Evolutionary conservation across 2,329 filamentous ascomycete species (phyloP).

Genomic region (Cordyceps tenuipes): DNA sequence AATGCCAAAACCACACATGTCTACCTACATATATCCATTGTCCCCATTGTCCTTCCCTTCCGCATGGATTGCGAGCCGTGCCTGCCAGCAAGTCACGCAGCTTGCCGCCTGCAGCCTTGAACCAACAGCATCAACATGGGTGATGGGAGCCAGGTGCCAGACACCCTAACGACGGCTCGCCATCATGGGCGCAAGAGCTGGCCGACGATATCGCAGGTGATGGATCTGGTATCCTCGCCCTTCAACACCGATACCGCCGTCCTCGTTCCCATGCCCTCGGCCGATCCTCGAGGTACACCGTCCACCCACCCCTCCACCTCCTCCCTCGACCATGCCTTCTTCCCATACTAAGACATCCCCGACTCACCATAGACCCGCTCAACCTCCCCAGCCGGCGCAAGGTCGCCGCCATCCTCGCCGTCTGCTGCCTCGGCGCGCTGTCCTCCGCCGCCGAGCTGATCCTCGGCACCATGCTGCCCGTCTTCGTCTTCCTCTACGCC

Average conservation of each 20-base stretch:
- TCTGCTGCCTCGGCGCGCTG: slow-evolving; percentile 25
- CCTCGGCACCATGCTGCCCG: slow-evolving; percentile 24
- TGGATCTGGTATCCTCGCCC: not conserved
- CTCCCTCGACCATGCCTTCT: too few species aligned
- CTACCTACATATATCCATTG: not conserved
- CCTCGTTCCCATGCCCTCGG: slow-evolving; percentile 7
- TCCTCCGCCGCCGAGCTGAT: slow-evolving; percentile 14
- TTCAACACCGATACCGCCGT: not conserved
- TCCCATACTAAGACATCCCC: too few species aligned
- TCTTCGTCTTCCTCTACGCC: slow-evolving; percentile 28
- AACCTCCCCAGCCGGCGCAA: slow-evolving; percentile 4
- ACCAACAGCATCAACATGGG: not conserved
- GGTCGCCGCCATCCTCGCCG: not conserved
- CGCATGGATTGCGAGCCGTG: not conserved
- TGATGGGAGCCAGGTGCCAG: not conserved
- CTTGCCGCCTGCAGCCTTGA: not conserved
- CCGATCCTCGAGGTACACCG: slow-evolving; percentile 4
- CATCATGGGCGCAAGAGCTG: not conserved
- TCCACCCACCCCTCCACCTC: too few species aligned
- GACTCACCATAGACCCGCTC: slow-evolving; percentile 2
- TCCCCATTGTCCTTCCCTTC: too few species aligned
- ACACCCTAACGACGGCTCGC: not conserved
- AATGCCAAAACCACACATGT: too few species aligned
- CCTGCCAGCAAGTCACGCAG: too few species aligned
- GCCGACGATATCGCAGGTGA: too few species aligned